Conservation (phyloP, 495 filamentous ascomycete species). For the Aspergillus baeticus region DNA sequence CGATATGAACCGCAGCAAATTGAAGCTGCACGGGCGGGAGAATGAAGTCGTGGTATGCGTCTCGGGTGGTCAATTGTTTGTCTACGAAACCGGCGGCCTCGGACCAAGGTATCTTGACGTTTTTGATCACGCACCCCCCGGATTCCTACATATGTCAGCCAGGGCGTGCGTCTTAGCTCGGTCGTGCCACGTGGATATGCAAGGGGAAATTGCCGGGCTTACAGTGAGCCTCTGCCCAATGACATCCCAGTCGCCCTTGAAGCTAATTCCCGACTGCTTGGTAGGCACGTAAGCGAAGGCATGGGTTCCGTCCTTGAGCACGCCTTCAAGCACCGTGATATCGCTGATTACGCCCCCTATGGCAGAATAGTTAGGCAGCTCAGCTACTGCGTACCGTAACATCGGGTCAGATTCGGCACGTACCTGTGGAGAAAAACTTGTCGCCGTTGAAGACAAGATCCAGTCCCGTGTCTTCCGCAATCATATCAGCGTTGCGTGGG, state of each 20-base stretch:
- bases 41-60: too few relatives aligned
- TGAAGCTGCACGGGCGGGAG: constrained; percentile 50
- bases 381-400: too few relatives aligned
- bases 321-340: constrained; percentile 61
- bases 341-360: constrained; percentile 62
- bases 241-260: constrained; percentile 61
- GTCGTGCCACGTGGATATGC: too few relatives aligned
- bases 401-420: too few relatives aligned
- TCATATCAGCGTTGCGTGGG: constrained; percentile 57
- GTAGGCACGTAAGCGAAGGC: constrained; percentile 59
- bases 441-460: constrained; percentile 54
- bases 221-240: constrained; percentile 55
- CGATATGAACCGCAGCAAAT: constrained; percentile 63
- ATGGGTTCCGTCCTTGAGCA: constrained; percentile 53
- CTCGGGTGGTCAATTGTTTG: background rate
- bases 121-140: constrained; percentile 55
- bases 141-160: constrained; percentile 42
- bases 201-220: too few relatives aligned
- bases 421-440: constrained; percentile 62
- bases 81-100: constrained; percentile 46
- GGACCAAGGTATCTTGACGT: constrained; percentile 51
- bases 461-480: constrained; percentile 50
- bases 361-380: constrained; percentile 54
- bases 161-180: too few relatives aligned
- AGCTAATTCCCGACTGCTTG: constrained; percentile 51